A percentile compares a stretch with the other conserved stretches of the same genome.
Conservation (phyloP, 176 grass and related monocot genomes). For the Aegilops bicornis region DNA sequence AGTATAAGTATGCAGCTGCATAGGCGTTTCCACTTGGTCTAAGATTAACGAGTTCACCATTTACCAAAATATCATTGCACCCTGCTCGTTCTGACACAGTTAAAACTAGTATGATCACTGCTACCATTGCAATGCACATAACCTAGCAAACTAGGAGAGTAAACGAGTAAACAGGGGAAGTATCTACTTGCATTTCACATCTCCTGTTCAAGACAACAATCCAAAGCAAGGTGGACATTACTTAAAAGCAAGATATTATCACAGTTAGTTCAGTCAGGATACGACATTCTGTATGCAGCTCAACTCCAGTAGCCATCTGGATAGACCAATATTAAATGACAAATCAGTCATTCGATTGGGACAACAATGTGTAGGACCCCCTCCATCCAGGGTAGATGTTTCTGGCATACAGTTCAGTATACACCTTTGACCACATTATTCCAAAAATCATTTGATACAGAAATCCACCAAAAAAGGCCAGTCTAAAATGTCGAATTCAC, state of each 20-base stretch:
- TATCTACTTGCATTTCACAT: not conserved
- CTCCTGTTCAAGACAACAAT: not conserved
- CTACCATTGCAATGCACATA: no score
- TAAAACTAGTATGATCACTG: not conserved
- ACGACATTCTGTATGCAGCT: not conserved
- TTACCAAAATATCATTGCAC: not conserved
- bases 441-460: not conserved
- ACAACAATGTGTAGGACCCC: not conserved
- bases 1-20: not conserved
- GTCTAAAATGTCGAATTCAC: not conserved
- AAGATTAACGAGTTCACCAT: slow-evolving; percentile 1
- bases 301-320: not conserved
- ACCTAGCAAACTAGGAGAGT: not conserved
- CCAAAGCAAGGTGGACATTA: slow-evolving; percentile 13
- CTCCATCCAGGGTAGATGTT: not conserved
- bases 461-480: not conserved
- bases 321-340: not conserved
- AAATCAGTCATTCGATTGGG: not conserved
- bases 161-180: not conserved
- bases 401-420: not conserved
- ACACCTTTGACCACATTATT: slow-evolving; percentile 9
- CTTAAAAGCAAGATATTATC: not conserved
- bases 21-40: not conserved
- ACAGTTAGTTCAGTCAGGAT: slow-evolving; percentile 7
- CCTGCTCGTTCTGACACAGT: not conserved